A percentile compares a stretch with the other conserved stretches of the same genome.
phyloP scores from a whole-genome alignment of 139 green algal species.

The Chlamydomonas sp. region DNA sequence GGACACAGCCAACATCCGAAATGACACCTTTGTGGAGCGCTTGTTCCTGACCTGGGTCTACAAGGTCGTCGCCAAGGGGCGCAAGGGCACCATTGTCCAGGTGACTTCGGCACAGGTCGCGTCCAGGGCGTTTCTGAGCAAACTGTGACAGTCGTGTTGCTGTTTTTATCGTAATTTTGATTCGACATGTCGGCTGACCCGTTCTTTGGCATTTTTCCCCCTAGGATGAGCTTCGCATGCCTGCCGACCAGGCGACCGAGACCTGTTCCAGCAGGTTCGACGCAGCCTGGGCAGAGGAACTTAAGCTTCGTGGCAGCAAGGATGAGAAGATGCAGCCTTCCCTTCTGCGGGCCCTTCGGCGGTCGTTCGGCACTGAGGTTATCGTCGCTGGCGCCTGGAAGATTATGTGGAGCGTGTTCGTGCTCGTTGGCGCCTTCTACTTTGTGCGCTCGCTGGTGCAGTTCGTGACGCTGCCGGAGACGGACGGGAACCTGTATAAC shows the following conservation, averaged over 20 bases:
- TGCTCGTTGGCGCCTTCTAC: conserved; percentile 70
- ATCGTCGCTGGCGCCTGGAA: conserved; percentile 55
- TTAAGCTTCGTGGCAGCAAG: conserved; percentile 47
- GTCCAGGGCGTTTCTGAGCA: too few species aligned
- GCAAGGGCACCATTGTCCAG: conserved; percentile 37
- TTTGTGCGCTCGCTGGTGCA: conserved; percentile 73
- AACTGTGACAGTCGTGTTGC: too few species aligned
- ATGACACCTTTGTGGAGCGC: conserved; percentile 34
- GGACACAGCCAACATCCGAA: conserved; percentile 7
- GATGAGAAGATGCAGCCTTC: conserved; percentile 55
- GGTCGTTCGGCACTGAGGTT: conserved; percentile 50
- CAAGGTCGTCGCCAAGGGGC: conserved; percentile 33
- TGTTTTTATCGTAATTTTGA: too few species aligned
- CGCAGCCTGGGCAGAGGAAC: conserved; percentile 43
- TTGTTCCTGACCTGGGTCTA: conserved; percentile 53
- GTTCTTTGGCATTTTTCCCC: neutral
- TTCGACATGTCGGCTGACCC: too few species aligned
- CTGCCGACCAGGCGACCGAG: conserved; percentile 52
- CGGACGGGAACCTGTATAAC: conserved; percentile 51
- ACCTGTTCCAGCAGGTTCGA: conserved; percentile 46
- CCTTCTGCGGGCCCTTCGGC: conserved; percentile 43
- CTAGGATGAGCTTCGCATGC: conserved; percentile 63
- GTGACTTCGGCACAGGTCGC: too few species aligned
- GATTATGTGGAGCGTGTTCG: conserved; percentile 50
- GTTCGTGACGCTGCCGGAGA: conserved; percentile 50